Evolutionary conservation across 352 stramenopile genomes (phyloP), one percentile per base, ranked within the genome.

Genomic region (Pythium aquatile): DNA sequence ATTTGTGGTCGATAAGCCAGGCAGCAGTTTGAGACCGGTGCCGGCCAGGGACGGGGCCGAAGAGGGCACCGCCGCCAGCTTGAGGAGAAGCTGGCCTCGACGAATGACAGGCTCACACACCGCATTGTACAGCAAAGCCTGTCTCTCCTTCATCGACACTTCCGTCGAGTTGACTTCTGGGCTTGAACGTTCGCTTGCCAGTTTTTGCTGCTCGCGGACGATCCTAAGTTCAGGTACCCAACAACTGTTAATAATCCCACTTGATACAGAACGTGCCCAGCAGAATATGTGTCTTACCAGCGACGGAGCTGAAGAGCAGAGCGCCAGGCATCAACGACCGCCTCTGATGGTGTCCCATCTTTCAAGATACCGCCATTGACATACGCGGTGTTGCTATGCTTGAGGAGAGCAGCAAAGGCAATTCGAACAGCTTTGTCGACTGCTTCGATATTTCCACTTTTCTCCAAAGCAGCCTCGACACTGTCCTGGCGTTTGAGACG

Each of bases 181-280:
- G 11, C 42, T 9, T 14, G 58, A 57, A 39, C 33, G 61, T 48
- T 74, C 68, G 37, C 68, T 70, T 46, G 87, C 87, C 20, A 93
- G 59, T 47, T 94, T 96, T 55, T 96, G 87, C 47, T 96, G 87
- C 58, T 96, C 87, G 57, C 86, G 73, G 24, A 96, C 87, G 67
- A 96, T 94, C 87, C 86, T 93, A 58, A 16, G 9, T n/a, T 33
- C 24, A 14, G 28, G 16, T 24, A 3, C 33, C n/a, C 6, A 40
- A 59, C 5, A 39, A 37, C 56, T 55, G 5, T 32, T 0, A 56
- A 46, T 16, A 55, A 3, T 11, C 58, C 16, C 8, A 24, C 24
- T 26, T 20, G 5, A 9, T 33, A 30, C 26, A 58, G 28, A 11
- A 20, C 26, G 14, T 53, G 13, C 5, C 20, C 7, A 10, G 13